Base-by-base conservation (phyloP, 2,329 filamentous ascomycete genomes). In the Colletotrichum noveboracense region DNA sequence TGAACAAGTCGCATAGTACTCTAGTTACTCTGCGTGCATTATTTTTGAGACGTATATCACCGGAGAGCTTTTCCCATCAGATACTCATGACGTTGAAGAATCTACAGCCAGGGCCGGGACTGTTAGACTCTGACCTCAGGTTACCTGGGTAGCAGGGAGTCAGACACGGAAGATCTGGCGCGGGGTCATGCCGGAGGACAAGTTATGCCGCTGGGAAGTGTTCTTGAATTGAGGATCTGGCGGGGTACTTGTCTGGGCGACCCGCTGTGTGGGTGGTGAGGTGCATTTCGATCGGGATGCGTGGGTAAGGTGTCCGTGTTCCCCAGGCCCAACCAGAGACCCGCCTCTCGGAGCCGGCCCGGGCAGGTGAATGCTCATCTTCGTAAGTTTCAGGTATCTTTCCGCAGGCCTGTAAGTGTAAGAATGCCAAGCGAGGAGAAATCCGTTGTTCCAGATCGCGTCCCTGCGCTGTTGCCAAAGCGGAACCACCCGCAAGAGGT, bases 331-430 rank as follows among this genome's bases (percentile, higher is more conserved):
- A 3, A n/a, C 0, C 38, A 43, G 38, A 43, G 38, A 43, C 3
- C 38, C 1, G 18, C 38, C 38, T n/a, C 38, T 43, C 38, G 0
- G 38, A 43, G 18, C 38, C 18, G 5, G 18, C 9, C 38, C 38
- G 38, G 8, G 38, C 38, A 36, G 34, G 34, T 16, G 34, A 16
- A 36, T 3, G 34, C 14, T 36, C 34, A 36, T 36, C 36, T 18
- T 38, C 36, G 4, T 2, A 38, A 38, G 1, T 2, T 16, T 18
- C 16, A 38, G 36, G 2, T 38, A 9, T 38, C 4, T 38, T 38
- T 18, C 7, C 1, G 16, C 36, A 18, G 2, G 16, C 16, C 36
- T 38, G 7, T 1, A 38, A 38, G 7, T 0, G 9, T 18, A 0
- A 38, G 36, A 38, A 18, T 43, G 16, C 5, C 36, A 43, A 43